These are phyloP conservation scores for Penicillium sp. DNA, from an alignment of 2,329 filamentous ascomycete genomes.

Conservation along the genomic window DNA sequence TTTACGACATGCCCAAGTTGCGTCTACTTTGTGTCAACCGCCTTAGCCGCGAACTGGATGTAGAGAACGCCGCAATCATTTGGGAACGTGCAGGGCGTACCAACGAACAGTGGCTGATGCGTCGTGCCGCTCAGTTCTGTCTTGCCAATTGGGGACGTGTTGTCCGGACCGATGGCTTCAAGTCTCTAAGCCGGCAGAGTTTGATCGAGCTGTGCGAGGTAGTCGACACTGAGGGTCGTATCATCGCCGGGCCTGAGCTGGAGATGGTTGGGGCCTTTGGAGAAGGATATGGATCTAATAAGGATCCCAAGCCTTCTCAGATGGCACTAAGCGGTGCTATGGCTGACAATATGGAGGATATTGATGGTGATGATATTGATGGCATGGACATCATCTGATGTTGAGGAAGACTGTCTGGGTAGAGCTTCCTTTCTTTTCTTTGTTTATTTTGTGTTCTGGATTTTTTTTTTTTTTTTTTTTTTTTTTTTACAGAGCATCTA, in stretches of 20 bases:
- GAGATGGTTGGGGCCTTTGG: no score
- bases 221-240: constrained; percentile 82
- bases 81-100: constrained; percentile 91
- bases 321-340: no score
- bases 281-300: no score
- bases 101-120: constrained; percentile 86
- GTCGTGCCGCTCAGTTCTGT: constrained; percentile 77
- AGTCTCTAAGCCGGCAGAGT: constrained; percentile 65
- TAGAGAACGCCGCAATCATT: constrained; percentile 87
- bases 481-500: no score
- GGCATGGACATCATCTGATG: no score
- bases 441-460: no score
- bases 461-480: no score
- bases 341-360: no score
- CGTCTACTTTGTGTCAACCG: constrained; percentile 85
- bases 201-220: constrained; percentile 89
- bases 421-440: no score
- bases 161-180: constrained; percentile 79
- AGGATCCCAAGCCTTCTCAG: no score
- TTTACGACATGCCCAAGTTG: constrained; percentile 92
- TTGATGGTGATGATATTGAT: no score
- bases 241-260: constrained; percentile 79
- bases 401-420: no score
- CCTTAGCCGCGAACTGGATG: constrained; percentile 79
- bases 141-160: constrained; percentile 91